phyloP scores from a whole-genome alignment of 78 protist species.

The Pigoraptor vietnamica region DNA sequence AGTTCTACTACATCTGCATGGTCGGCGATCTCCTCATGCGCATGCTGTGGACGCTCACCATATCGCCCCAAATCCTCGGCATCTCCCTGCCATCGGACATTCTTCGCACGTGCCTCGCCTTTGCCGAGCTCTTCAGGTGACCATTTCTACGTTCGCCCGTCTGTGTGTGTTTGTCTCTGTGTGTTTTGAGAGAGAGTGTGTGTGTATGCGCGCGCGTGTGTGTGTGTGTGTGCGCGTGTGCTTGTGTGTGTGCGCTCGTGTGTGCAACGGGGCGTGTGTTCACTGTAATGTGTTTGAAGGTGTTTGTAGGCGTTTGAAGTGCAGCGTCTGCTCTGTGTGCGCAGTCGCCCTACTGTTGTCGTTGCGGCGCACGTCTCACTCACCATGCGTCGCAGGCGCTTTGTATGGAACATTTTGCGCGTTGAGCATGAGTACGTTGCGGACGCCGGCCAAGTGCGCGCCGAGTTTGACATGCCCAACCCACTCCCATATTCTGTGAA shows the following conservation, averaged over 20 bases:
- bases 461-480: not conserved
- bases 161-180: not conserved
- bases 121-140: not conserved
- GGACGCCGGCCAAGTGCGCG: conserved; percentile 5
- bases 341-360: not conserved
- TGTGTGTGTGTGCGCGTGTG: too few relatives aligned
- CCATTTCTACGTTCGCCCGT: not conserved
- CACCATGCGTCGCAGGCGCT: not conserved
- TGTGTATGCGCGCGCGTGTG: not conserved
- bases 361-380: not conserved
- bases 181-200: not conserved
- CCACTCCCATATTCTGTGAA: not conserved
- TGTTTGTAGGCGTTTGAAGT: too few relatives aligned
- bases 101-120: not conserved
- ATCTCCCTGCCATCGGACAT: not conserved
- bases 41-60: conserved; percentile 12
- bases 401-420: conserved; percentile 18
- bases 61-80: not conserved
- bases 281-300: too few relatives aligned
- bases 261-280: too few relatives aligned
- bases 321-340: too few relatives aligned
- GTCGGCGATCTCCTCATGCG: not conserved
- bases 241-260: too few relatives aligned
- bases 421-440: conserved; percentile 17
- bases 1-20: conserved; percentile 13